Evolutionary conservation across 495 filamentous ascomycete genomes (phyloP).

Genomic region (Podospora tetraspora): DNA sequence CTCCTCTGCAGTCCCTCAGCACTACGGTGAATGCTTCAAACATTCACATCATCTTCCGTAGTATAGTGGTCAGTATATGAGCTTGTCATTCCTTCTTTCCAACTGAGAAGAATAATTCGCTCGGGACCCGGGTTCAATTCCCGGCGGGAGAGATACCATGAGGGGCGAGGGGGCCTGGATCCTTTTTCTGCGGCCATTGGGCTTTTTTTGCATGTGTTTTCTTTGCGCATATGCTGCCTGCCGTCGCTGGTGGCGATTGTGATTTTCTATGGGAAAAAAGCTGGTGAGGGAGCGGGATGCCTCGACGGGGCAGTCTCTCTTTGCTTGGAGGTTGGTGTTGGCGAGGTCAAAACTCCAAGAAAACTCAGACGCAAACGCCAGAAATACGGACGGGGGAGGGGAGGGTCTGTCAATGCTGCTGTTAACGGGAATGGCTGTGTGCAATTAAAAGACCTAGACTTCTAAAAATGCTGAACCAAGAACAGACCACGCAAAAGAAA

Average conservation of each 20-base stretch:
- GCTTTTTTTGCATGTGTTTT: background rate
- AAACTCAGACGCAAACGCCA: too few species aligned
- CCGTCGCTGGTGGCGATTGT: too few species aligned
- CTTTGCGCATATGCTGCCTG: background rate
- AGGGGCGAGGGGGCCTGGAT: background rate
- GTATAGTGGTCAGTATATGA: slow-evolving; percentile 6
- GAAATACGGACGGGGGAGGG: too few species aligned
- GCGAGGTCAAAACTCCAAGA: too few species aligned
- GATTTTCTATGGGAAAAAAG: too few species aligned
- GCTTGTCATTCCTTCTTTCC: background rate
- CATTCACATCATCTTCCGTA: background rate
- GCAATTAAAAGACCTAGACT: background rate
- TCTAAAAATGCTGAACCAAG: background rate
- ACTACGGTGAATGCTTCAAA: background rate
- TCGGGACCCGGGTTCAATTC: slow-evolving; percentile 2
- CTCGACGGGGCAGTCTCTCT: too few species aligned
- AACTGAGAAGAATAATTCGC: background rate
- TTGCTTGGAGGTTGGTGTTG: too few species aligned
- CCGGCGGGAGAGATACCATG: background rate
- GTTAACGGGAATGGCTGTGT: background rate
- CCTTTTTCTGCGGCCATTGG: background rate
- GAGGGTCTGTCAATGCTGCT: too few species aligned
- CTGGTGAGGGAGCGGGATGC: too few species aligned
- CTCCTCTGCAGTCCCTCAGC: background rate
- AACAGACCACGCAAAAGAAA: background rate